phyloP scores from a whole-genome alignment of 2,329 filamentous ascomycete species.

The Cladobotryum protrusum region DNA sequence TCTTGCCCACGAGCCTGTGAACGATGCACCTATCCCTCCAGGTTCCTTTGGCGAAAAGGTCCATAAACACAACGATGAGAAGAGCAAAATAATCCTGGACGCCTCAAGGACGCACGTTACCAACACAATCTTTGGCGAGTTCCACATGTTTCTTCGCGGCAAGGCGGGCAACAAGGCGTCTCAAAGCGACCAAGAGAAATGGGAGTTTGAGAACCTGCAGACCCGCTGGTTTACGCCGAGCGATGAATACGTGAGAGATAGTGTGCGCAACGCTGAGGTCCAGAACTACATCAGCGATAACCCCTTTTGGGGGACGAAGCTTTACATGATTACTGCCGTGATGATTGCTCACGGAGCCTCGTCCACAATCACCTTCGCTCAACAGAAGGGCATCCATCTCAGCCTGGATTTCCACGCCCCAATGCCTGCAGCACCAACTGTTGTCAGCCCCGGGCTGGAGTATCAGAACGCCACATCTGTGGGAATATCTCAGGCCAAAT shows the following conservation, averaged over 20 bases:
- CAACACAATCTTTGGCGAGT: background rate
- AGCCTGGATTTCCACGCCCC: background rate
- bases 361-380: background rate
- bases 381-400: background rate
- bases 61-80: background rate
- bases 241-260: background rate
- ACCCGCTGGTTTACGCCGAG: constrained; percentile 1
- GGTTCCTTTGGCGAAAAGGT: background rate
- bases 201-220: background rate
- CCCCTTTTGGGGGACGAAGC: background rate
- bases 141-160: background rate
- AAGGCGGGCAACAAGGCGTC: background rate
- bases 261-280: background rate
- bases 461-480: background rate
- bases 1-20: background rate
- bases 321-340: background rate
- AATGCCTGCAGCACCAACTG: background rate
- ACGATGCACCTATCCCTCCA: background rate
- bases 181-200: background rate
- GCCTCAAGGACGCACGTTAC: background rate
- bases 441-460: background rate
- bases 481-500: background rate
- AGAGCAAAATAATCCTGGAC: background rate
- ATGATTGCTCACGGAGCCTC: constrained; percentile 1
- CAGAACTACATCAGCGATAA: background rate